Evolutionary conservation across 257 asterid species (phyloP), one percentile per base, ranked within the genome.

Genomic region (Solanum sitiens): DNA sequence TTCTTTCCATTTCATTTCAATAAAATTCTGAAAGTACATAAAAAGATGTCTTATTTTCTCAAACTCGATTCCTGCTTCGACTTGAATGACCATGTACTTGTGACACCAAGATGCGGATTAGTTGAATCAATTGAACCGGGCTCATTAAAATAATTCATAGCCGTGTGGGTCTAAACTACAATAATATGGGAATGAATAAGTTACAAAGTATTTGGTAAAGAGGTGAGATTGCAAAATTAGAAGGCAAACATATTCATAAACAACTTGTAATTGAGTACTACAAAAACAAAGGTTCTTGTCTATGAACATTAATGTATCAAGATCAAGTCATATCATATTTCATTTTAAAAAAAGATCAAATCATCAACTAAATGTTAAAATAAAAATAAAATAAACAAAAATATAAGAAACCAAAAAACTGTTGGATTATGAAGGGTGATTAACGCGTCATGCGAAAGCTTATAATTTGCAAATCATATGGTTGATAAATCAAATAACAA

Each of bases 11-110:
- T 45, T 45, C 53, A 12, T 11, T 45, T 45, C 53, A 45, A 45
- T 0, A 45, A 45, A 45, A 44, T 45, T 45, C 53, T 45, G 6
- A 45, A 45, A 11, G 16, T 12, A 45, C 16, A 45, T 45, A 45
- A 12, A 45, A 45, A 45, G 0, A 0, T 12, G 16, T 45, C 15
- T 45, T 45, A 11, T 45, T 45, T 45, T 45, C 53, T 53, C 63
- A 18, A 53, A 53, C 9, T 92, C 96, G 45, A 92, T 95, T 13
- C 93, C 92, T 2, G 93, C 87, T 63, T 94, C 96, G 18, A 95
- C 98, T 72, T 91, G 94, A 86, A 95, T 91, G 63, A 95, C 98
- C 95, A 95, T 95, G 90, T 93, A 94, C 92, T 95, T 30, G 91
- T 70, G 75, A 94, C 96, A n/a, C 95, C 96, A 77, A 95, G 89